A percentile compares a stretch with the other conserved stretches of the same genome.
Conservation (phyloP, 2,329 filamentous ascomycete genomes). For the Ceratocystiopsis sp. region DNA sequence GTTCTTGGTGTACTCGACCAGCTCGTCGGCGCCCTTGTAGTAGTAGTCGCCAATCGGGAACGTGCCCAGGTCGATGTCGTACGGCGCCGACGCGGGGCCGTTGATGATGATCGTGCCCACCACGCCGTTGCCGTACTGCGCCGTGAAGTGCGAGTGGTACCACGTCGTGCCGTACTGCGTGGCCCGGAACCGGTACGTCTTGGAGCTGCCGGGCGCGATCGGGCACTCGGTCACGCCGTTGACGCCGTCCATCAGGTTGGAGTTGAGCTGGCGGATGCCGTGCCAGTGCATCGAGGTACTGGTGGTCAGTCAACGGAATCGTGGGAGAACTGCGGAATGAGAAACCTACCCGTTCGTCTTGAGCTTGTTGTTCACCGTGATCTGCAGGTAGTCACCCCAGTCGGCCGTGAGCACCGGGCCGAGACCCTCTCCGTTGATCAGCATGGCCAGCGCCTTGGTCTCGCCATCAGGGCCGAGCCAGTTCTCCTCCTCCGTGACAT, state of each 20-base stretch:
- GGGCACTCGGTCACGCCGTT: constrained; percentile 35
- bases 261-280: constrained; percentile 16
- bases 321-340: neutral
- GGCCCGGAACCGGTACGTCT: constrained; percentile 36
- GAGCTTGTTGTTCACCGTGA: constrained; percentile 10
- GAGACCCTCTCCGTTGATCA: constrained; percentile 8
- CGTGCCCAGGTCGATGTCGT: constrained; percentile 35
- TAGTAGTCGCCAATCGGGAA: constrained; percentile 38
- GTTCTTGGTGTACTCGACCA: constrained; percentile 17
- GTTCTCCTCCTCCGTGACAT: constrained; percentile 5
- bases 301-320: constrained; percentile 2
- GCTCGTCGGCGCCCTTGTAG: constrained; percentile 24
- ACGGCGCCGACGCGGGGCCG: constrained; percentile 20
- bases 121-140: constrained; percentile 32
- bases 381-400: constrained; percentile 8
- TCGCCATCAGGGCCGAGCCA: constrained; percentile 9
- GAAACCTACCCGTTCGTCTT: constrained; percentile 8
- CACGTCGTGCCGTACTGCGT: constrained; percentile 37
- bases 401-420: constrained; percentile 9
- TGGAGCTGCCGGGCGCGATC: constrained; percentile 40
- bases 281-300: constrained; percentile 21
- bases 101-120: constrained; percentile 31
- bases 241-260: constrained; percentile 17
- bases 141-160: constrained; percentile 36
- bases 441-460: constrained; percentile 5